Base-by-base conservation (phyloP, 2,329 filamentous ascomycete species). In the Apiospora koreana region DNA sequence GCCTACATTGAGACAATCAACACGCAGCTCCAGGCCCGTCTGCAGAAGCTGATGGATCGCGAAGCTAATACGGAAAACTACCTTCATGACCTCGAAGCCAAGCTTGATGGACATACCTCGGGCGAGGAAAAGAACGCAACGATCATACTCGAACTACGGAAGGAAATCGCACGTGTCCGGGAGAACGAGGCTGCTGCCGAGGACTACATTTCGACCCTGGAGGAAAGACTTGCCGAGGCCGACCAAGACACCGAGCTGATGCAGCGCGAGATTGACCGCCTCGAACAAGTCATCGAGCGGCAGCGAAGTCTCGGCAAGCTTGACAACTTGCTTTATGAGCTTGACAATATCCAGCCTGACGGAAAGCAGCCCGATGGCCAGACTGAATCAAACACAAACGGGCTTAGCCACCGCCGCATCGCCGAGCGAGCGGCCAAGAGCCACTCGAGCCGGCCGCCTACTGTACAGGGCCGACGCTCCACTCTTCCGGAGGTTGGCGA, bases 241-340 rank as follows among this genome's bases (percentile, higher is more conserved):
- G 96, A 99, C 77, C 95, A 98, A 80, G 96, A 99, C 79, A 91
- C 94, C 73, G 96, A 98, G 80, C 85, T 98, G 72, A 98, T 99
- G 95, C 94, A 97, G 80, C 93, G 95, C 45, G 96, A 99, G 78
- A 93, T 99, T 73, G 94, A 98, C 77, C 91, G 95, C 43, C 86
- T 99, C 16, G 96, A 98, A 81, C 94, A 97, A 80, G 94, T 99
- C 9, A 91, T 99, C 68, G 95, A 98, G 81, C 93, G 97, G 66
- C 96, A 99, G 81, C 89, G 96, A 71, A 98, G 95, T 79, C 89
- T 99, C 3, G 96, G 96, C 50, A 97, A 98, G 81, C 88, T 99
- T 3, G 96, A 99, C 79, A 97, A 93, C 68, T 87, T 99, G 9
- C 88, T 99, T 0, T 91, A 97, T 75, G 96, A 99, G 77, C 88